phyloP scores from a whole-genome alignment of 2,329 filamentous ascomycete species.

The Aspergillus quadrilineatus region DNA sequence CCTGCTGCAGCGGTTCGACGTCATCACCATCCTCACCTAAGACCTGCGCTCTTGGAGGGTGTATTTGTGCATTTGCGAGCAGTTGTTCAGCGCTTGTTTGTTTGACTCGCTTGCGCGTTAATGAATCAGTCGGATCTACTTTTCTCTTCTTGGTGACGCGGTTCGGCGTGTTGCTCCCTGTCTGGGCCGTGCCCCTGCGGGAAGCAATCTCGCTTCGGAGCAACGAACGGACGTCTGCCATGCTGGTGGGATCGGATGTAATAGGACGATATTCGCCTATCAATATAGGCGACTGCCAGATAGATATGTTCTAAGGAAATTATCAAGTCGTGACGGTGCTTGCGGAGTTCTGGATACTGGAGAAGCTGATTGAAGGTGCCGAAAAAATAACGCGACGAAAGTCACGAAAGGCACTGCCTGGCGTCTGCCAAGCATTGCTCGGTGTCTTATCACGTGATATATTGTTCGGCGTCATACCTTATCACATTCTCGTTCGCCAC shows the following conservation, averaged over 20 bases:
- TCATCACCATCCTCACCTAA: conserved; percentile 29
- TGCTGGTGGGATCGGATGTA: conserved; percentile 33
- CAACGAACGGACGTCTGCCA: conserved; percentile 78
- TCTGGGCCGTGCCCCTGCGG: conserved; percentile 66
- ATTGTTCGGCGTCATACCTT: background rate
- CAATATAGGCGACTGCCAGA: background rate
- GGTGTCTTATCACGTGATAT: conserved; percentile 25
- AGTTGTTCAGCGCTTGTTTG: conserved; percentile 36
- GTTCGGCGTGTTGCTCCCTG: conserved; percentile 32
- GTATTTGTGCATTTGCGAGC: conserved; percentile 28
- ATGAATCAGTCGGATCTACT: conserved; percentile 43
- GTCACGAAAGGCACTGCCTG: conserved; percentile 14
- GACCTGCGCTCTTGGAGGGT: conserved; percentile 24
- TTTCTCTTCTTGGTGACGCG: conserved; percentile 56
- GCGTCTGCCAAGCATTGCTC: conserved; percentile 24
- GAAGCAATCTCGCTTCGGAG: conserved; percentile 74
- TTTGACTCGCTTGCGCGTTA: conserved; percentile 46
- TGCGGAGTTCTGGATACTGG: conserved; percentile 27
- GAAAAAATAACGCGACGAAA: conserved; percentile 23
- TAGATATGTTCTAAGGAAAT: background rate
- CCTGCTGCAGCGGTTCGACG: conserved; percentile 27
- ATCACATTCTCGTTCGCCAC: background rate
- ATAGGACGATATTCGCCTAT: background rate
- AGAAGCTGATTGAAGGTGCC: conserved; percentile 19
- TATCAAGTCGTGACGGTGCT: conserved; percentile 10